Percentiles rank a stretch among this genome's conserved stretches.
These are phyloP conservation scores for Podospora appendiculata DNA, from an alignment of 495 filamentous ascomycete species.

Conservation along the genomic window DNA sequence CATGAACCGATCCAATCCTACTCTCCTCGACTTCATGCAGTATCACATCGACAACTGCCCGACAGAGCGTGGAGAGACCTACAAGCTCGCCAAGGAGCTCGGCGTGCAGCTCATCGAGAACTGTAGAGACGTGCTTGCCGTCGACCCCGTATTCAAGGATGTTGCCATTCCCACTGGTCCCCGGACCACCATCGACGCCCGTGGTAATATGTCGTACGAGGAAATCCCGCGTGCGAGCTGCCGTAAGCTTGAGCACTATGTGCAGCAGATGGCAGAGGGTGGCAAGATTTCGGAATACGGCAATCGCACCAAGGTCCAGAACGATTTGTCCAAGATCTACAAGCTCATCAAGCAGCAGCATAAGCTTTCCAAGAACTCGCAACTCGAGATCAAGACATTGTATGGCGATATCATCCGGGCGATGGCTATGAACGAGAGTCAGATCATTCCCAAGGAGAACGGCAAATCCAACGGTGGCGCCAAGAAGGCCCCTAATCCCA, in stretches of 20 bases:
- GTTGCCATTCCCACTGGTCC: constrained; percentile 88
- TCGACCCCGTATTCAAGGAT: constrained; percentile 88
- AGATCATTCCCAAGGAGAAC: constrained; percentile 84
- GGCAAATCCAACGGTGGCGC: constrained; percentile 46
- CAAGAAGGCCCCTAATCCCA: constrained; percentile 66
- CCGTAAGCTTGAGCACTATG: constrained; percentile 96
- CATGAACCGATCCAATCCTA: constrained; percentile 97
- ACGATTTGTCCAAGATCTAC: constrained; percentile 87
- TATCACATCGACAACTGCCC: constrained; percentile 99
- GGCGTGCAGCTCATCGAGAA: constrained; percentile 93
- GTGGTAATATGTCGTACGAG: constrained; percentile 81
- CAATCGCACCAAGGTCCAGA: constrained; percentile 95
- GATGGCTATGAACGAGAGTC: constrained; percentile 91
- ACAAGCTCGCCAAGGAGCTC: constrained; percentile 93
- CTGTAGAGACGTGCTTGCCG: constrained; percentile 82
- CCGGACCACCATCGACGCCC: constrained; percentile 78
- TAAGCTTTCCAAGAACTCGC: constrained; percentile 87
- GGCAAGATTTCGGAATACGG: constrained; percentile 98
- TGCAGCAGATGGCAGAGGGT: constrained; percentile 96
- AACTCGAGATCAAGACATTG: constrained; percentile 87
- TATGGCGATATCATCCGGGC: constrained; percentile 92
- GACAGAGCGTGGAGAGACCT: constrained; percentile 92
- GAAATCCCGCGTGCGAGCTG: constrained; percentile 84
- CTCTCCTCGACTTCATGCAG: constrained; percentile 97
- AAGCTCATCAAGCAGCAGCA: constrained; percentile 97